A percentile compares a stretch with the other conserved stretches of the same genome.
phyloP scores from a whole-genome alignment of 176 grass and related monocot genomes.

The Aegilops tauschii region DNA sequence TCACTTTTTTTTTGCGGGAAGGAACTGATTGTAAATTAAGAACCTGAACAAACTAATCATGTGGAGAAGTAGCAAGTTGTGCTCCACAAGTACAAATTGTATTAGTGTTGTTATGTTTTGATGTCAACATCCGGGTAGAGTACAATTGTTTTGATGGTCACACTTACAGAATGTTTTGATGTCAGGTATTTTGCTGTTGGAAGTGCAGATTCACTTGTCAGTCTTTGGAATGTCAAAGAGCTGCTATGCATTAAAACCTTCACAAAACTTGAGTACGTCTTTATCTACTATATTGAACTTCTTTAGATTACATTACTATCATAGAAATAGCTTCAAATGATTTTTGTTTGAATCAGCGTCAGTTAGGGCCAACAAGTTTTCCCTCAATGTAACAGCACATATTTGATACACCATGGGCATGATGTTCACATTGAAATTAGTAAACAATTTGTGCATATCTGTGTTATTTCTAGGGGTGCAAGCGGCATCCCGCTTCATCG shows the following conservation, averaged over 20 bases:
- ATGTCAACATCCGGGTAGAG: neutral
- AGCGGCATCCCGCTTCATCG: too few species aligned
- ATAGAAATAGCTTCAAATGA: neutral
- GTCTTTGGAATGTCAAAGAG: constrained; percentile 94
- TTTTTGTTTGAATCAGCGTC: constrained; percentile 1
- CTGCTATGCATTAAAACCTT: constrained; percentile 94
- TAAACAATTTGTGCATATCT: constrained; percentile 7
- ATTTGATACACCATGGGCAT: neutral
- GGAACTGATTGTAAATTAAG: constrained; percentile 5
- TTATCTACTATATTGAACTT: neutral
- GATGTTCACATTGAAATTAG: neutral
- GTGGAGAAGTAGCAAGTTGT: constrained; percentile 12
- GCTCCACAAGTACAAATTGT: constrained; percentile 8
- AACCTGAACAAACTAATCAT: neutral
- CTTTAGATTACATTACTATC: neutral
- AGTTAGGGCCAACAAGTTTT: neutral
- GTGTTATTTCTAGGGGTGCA: too few species aligned
- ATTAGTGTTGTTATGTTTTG: constrained; percentile 21
- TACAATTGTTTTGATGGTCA: constrained; percentile 20
- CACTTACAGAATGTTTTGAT: constrained; percentile 40
- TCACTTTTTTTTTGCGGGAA: neutral
- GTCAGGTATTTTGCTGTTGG: constrained; percentile 95
- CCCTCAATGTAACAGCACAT: neutral
- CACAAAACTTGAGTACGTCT: constrained; percentile 92
- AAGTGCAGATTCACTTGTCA: constrained; percentile 99